phyloP scores from a whole-genome alignment of 78 protist species.

The Planoprotostelium fungivorum region DNA sequence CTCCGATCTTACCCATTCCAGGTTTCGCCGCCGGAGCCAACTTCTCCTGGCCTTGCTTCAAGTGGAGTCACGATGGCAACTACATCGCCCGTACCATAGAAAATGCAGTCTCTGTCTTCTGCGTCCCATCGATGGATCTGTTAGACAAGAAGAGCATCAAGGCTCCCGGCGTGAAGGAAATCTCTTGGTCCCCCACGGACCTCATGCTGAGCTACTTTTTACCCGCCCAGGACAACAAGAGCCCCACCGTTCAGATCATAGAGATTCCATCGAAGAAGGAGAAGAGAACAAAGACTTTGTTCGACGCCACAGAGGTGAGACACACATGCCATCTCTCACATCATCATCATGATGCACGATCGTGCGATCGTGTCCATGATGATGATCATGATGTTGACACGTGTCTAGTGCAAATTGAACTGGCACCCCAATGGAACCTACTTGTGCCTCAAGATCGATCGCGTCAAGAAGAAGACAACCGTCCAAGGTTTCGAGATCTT shows the following conservation, averaged over 20 bases:
- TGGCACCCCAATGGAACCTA: conserved; percentile 86
- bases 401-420: conserved; percentile 33
- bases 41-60: conserved; percentile 76
- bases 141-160: conserved; percentile 37
- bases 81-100: conserved; percentile 54
- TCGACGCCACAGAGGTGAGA: conserved; percentile 53
- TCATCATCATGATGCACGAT: too few species aligned
- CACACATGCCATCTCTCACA: too few species aligned
- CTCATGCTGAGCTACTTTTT: conserved; percentile 62
- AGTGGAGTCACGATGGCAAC: conserved; percentile 80
- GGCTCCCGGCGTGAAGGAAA: conserved; percentile 49
- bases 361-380: not conserved
- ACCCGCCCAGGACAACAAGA: conserved; percentile 57
- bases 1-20: too few species aligned
- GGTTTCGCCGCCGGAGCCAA: conserved; percentile 35
- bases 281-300: conserved; percentile 56
- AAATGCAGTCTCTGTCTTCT: conserved; percentile 59
- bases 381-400: not conserved
- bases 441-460: conserved; percentile 74
- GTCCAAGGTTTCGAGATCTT: conserved; percentile 72
- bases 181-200: conserved; percentile 83
- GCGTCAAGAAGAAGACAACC: conserved; percentile 33
- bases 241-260: conserved; percentile 65
- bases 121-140: conserved; percentile 40
- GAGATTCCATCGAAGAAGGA: conserved; percentile 50